Base-by-base conservation (phyloP, 176 grass and related monocot genomes). In the Paspalum vaginatum region DNA sequence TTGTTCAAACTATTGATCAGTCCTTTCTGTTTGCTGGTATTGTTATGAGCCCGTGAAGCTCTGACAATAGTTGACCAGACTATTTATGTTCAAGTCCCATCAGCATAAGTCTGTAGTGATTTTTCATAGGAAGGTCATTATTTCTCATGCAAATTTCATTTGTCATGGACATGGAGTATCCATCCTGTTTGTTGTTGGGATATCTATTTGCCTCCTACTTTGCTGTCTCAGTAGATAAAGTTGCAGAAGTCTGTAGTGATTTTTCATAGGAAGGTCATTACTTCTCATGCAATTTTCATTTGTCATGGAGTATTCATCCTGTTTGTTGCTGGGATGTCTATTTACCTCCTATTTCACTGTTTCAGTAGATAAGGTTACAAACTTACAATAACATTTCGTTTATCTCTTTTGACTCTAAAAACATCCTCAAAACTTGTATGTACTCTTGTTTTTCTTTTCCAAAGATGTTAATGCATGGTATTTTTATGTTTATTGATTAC, bases 221-320 rank as follows among this genome's bases (percentile, higher is more conserved):
- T 41, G 21, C 39, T 63, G 70, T 76, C 10, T 43, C 38, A 55
- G 38, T 72, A 75, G 9, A 84, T 80, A 25, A 41, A 65, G 53
- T 44, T 52, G n/a, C n/a, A 4, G 11, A 75, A 80, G 20, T 25
- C 37, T 22, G 17, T 10, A 62, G 52, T 80, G 22, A 53, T 61
- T 70, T 41, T 68, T 73, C 25, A 44, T 43, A 62, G 18, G 75
- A 52, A 75, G 39, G 13, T 75, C 16, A 38, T 69, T 69, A 59
- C 42, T 38, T 66, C 24, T 54, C 55, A 63, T 49, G 6, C 49
- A 15, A 65, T 72, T 70, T 65, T 20, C 27, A 32, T 61, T 66
- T 65, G 16, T 47, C 48, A 56, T 55, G 48, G 39, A 27, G 2
- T 15, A 17, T 17, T 37, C 39, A 25, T 77, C 39, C 12, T 78